Evolutionary conservation across 192 early-diverging fungal species (phyloP), one percentile per base, ranked within the genome.

Genomic region (Gorgonomyces haynaldii): DNA sequence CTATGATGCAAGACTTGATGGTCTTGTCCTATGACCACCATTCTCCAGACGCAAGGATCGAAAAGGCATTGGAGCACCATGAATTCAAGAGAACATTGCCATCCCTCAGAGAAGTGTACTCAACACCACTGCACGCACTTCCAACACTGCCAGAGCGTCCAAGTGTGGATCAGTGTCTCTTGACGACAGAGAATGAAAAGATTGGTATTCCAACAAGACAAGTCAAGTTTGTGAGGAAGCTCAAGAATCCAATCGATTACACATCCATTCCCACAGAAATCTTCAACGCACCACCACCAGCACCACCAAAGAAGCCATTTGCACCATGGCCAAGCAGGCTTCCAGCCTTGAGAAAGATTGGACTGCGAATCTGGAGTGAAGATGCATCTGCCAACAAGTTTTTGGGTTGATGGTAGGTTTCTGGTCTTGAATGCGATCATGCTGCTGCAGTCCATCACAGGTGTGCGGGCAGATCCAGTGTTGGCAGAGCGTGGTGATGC

Each of bases 371-470:
- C 35, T 90, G 87, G 76, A 74, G 82, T 50, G 83, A 88, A 52
- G 81, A 85, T 37, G 87, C 90, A 5, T 71, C 90, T 28, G 54
- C 73, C 16, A 92, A 86, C 76, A 95, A 95, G 77, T 82, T 83
- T 42, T 10, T 42, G n/a, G n/a, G 12, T 19, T 60, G 39, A 24
- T 48, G 15, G n/a, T 42, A 74, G 72, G 54, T 56, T 54, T 29
- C 49, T 71, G 31, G 67, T 98, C 21, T 67, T 98, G 35, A 80
- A 82, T 38, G 92, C 88, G 6, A 65, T 98, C 40, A 89, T 95
- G 82, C 83, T 85, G 0, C 70, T 98, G 29, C 88, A 94, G 61
- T 64, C 76, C 31, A 84, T 98, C 26, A 86, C 90, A 2, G 92
- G 86, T 15, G 64, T 71, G 26, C 70, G 80, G 16, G 85, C 85